Percentiles rank a stretch among this genome's conserved stretches.
These are phyloP conservation scores for Peronospora belbahrii DNA, from an alignment of 352 stramenopile genomes.

Conservation along the genomic window DNA sequence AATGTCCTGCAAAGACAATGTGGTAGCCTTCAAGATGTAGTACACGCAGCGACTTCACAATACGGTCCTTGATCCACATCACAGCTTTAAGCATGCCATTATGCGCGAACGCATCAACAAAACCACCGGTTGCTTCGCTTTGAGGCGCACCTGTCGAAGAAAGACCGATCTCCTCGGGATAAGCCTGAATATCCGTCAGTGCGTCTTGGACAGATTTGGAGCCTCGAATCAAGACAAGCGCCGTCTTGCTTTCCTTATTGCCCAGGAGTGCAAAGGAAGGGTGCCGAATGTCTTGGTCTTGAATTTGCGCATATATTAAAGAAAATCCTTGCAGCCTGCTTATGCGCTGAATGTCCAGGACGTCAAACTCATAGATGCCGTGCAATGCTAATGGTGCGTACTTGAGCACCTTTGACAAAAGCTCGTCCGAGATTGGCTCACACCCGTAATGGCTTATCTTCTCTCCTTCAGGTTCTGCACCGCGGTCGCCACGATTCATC, in stretches of 20 bases:
- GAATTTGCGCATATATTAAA: slow-evolving; percentile 75
- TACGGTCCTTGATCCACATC: slow-evolving; percentile 84
- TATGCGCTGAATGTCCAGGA: slow-evolving; percentile 80
- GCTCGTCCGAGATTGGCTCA: slow-evolving; percentile 51
- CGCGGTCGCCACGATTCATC: slow-evolving; percentile 76
- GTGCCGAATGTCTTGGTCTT: slow-evolving; percentile 72
- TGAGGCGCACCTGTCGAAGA: slow-evolving; percentile 30
- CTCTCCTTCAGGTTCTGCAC: slow-evolving; percentile 59
- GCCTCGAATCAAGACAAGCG: slow-evolving; percentile 68
- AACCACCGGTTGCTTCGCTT: slow-evolving; percentile 49
- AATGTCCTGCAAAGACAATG: slow-evolving; percentile 77
- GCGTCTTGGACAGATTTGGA: slow-evolving; percentile 84
- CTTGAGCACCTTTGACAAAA: slow-evolving; percentile 63
- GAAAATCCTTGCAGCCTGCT: slow-evolving; percentile 71
- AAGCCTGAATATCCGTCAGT: slow-evolving; percentile 79
- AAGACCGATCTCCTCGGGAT: slow-evolving; percentile 63
- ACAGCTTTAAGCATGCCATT: slow-evolving; percentile 83
- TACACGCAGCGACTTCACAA: slow-evolving; percentile 64
- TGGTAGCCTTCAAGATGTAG: slow-evolving; percentile 73
- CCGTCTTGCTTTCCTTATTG: slow-evolving; percentile 74
- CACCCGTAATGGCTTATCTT: slow-evolving; percentile 50
- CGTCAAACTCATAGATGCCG: slow-evolving; percentile 78
- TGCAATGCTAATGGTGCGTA: slow-evolving; percentile 74
- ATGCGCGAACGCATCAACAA: slow-evolving; percentile 81
- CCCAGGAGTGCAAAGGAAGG: slow-evolving; percentile 74